These are phyloP conservation scores for Wilcoxina mikolae DNA, from an alignment of 495 filamentous ascomycete genomes.

Conservation along the genomic window DNA sequence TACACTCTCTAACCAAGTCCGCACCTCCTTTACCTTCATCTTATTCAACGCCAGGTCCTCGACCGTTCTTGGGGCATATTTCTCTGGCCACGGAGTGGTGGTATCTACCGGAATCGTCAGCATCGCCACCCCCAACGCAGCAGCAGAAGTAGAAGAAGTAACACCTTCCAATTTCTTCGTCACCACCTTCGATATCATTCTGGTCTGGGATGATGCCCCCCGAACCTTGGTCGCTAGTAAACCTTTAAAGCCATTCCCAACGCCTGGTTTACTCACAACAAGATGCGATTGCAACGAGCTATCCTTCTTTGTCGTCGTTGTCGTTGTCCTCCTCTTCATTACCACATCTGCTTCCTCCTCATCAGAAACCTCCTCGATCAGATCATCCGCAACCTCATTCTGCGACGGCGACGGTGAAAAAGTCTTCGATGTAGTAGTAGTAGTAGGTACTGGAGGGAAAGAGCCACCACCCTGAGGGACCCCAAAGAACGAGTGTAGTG, in stretches of 20 bases:
- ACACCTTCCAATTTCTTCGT: background rate
- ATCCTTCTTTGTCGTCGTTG: background rate
- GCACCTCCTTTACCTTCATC: conserved; percentile 77
- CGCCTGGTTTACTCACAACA: background rate
- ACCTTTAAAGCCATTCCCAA: background rate
- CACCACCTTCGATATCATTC: background rate
- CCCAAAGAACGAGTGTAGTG: conserved; percentile 4
- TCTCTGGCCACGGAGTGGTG: conserved; percentile 72
- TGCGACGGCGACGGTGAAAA: too few relatives aligned
- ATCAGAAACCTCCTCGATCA: conserved; percentile 40
- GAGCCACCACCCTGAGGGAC: background rate
- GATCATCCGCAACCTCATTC: conserved; percentile 27
- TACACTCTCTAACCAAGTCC: conserved; percentile 61
- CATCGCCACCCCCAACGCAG: background rate
- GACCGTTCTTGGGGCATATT: conserved; percentile 56
- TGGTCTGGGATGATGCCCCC: too few relatives aligned
- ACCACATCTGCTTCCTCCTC: conserved; percentile 31
- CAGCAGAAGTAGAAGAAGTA: background rate
- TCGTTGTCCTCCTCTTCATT: background rate
- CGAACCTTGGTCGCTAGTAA: background rate
- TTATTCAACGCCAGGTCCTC: conserved; percentile 84
- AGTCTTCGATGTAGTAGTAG: too few relatives aligned
- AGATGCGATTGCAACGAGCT: background rate
- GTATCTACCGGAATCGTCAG: conserved; percentile 5
- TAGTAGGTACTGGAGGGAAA: background rate